Percentiles rank a stretch among this genome's conserved stretches.
These are phyloP conservation scores for Penicillium sp. DNA, from an alignment of 2,329 filamentous ascomycete species.

Conservation along the genomic window DNA sequence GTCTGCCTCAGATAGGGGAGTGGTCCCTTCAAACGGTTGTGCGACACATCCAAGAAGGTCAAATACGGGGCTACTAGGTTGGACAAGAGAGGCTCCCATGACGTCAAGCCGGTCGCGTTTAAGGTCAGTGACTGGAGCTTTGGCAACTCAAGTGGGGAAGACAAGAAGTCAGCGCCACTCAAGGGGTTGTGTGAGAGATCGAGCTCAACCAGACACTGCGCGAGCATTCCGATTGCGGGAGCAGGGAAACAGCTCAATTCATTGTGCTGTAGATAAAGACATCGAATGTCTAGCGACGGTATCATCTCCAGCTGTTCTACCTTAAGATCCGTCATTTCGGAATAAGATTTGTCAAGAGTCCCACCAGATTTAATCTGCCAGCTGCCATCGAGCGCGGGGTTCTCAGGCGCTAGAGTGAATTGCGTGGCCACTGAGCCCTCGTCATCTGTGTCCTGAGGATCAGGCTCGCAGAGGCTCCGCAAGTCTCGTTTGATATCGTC, in stretches of 20 bases:
- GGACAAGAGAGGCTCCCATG: constrained; percentile 56
- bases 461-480: constrained; percentile 53
- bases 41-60: constrained; percentile 68
- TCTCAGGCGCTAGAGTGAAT: constrained; percentile 40
- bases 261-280: constrained; percentile 68
- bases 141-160: constrained; percentile 59
- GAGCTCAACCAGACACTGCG: constrained; percentile 60
- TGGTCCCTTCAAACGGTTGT: constrained; percentile 64
- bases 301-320: constrained; percentile 41
- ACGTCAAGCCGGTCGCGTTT: constrained; percentile 62
- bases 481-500: constrained; percentile 72
- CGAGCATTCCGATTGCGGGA: constrained; percentile 59
- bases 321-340: constrained; percentile 50
- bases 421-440: constrained; percentile 36
- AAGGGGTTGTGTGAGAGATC: constrained; percentile 69
- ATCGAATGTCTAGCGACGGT: constrained; percentile 42
- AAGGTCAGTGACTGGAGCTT: constrained; percentile 70
- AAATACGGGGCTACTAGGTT: constrained; percentile 66
- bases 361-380: constrained; percentile 35
- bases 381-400: constrained; percentile 23
- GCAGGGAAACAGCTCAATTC: constrained; percentile 61
- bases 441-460: constrained; percentile 31
- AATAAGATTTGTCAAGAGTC: constrained; percentile 61
- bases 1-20: constrained; percentile 58
- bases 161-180: constrained; percentile 56